phyloP scores from a whole-genome alignment of 2,329 filamentous ascomycete species.

The Escovopsis sp. region DNA sequence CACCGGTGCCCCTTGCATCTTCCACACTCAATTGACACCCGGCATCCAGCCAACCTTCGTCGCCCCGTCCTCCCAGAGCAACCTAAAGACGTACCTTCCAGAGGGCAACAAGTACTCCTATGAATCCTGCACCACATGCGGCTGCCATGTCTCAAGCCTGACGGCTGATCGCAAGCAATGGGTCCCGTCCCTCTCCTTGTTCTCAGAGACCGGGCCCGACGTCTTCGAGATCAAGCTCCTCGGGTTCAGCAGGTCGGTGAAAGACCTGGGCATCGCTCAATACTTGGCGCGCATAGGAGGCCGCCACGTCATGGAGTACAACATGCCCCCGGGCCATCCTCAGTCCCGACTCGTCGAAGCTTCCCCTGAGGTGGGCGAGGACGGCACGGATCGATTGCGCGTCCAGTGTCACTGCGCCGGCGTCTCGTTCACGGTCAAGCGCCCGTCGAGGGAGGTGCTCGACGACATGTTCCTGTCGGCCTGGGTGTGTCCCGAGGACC shows the following conservation, averaged over 20 bases:
- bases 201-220: conserved; percentile 20
- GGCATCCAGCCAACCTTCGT: conserved; percentile 24
- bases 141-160: conserved; percentile 28
- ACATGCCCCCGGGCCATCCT: conserved; percentile 18
- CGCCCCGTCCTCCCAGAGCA: conserved; percentile 21
- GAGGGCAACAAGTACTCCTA: conserved; percentile 16
- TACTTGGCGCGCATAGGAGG: conserved; percentile 20
- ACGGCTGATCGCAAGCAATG: conserved; percentile 20
- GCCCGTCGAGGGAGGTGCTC: conserved; percentile 20
- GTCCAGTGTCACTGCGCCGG: conserved; percentile 33
- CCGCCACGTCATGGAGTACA: conserved; percentile 18
- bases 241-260: conserved; percentile 21
- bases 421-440: conserved; percentile 29
- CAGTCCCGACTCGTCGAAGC: conserved; percentile 14
- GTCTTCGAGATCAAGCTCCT: conserved; percentile 22
- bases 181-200: conserved; percentile 26
- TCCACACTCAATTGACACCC: conserved; percentile 24
- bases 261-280: conserved; percentile 22
- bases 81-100: conserved; percentile 24
- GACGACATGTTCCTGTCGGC: conserved; percentile 15
- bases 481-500: conserved; percentile 23
- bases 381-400: conserved; percentile 25
- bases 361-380: conserved; percentile 16
- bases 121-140: conserved; percentile 31
- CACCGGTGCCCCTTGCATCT: conserved; percentile 26